Percentiles rank a stretch among this genome's conserved stretches.
Evolutionary conservation across 768 basidiomycete genomes (phyloP).

Genomic region (Fibroporia radiculosa): DNA sequence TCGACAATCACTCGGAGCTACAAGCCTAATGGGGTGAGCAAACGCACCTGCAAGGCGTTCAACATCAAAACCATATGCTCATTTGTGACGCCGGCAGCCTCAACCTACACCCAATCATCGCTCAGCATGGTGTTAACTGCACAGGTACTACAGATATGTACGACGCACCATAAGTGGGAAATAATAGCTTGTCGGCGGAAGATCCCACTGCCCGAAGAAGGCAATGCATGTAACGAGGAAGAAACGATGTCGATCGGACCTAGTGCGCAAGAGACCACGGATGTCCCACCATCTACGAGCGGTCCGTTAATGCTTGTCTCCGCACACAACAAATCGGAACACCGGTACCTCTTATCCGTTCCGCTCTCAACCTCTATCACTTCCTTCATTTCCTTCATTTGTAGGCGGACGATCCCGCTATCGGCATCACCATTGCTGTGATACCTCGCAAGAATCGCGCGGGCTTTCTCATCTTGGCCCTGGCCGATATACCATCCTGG

Average conservation of each 20-base stretch:
- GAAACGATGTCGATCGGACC: slow-evolving; percentile 13
- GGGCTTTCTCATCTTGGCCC: slow-evolving; percentile 56
- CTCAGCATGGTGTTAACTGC: neutral
- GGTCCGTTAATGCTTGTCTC: slow-evolving; percentile 42
- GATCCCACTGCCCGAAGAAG: slow-evolving; percentile 46
- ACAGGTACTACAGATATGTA: neutral
- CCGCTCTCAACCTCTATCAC: slow-evolving; percentile 66
- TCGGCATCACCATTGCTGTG: slow-evolving; percentile 59
- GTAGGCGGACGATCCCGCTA: slow-evolving; percentile 42
- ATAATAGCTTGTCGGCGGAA: slow-evolving; percentile 23
- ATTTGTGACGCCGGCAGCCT: slow-evolving; percentile 28
- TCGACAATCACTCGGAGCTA: neutral
- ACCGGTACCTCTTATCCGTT: slow-evolving; percentile 31
- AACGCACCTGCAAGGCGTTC: slow-evolving; percentile 18
- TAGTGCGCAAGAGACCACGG: slow-evolving; percentile 13
- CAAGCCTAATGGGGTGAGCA: neutral
- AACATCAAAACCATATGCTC: slow-evolving; percentile 20
- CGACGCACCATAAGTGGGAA: slow-evolving; percentile 21
- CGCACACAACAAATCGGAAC: slow-evolving; percentile 27
- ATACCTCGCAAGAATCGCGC: slow-evolving; percentile 53
- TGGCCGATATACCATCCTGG: slow-evolving; percentile 26
- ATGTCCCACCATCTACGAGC: slow-evolving; percentile 37
- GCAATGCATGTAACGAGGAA: slow-evolving; percentile 27
- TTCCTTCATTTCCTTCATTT: slow-evolving; percentile 22
- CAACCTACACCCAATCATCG: slow-evolving; percentile 6